These are phyloP conservation scores for Rhodofomes roseus DNA, from an alignment of 1,284 basidiomycete genomes.

Conservation along the genomic window DNA sequence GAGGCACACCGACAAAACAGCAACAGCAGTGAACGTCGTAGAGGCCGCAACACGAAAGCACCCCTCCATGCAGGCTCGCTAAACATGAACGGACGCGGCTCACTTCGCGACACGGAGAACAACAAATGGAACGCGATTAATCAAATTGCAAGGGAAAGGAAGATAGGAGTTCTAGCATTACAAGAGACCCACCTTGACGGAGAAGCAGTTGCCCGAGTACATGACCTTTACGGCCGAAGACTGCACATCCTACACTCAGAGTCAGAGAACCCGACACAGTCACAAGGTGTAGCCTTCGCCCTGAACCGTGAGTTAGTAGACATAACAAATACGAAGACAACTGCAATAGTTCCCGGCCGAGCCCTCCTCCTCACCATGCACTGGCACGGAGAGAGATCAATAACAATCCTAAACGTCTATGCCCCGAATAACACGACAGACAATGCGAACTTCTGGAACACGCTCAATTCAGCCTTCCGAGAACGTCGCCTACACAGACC, in stretches of 20 bases:
- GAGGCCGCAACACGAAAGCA: not conserved
- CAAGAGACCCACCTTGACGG: conserved; percentile 10
- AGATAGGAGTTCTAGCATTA: conserved; percentile 21
- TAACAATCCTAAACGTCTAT: conserved; percentile 9
- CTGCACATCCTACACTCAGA: not conserved
- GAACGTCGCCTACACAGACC: not conserved
- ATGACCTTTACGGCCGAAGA: conserved; percentile 17
- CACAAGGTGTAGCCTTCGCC: not conserved
- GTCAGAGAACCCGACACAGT: not conserved
- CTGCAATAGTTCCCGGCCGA: not conserved
- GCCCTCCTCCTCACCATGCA: not conserved
- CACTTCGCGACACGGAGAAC: conserved; percentile 16
- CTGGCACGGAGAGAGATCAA: not conserved
- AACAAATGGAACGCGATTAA: conserved; percentile 23
- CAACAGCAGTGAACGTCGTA: no score
- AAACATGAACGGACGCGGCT: not conserved
- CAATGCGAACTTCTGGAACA: not conserved
- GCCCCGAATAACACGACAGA: conserved; percentile 6
- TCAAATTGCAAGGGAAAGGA: conserved; percentile 13
- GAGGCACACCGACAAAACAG: not conserved
- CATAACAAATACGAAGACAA: not conserved
- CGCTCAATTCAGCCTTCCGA: not conserved
- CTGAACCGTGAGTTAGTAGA: not conserved
- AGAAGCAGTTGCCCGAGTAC: not conserved
- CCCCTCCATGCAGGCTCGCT: not conserved